Evolutionary conservation across 345 rosid species (phyloP).

Genomic region (Salix dunnii): DNA sequence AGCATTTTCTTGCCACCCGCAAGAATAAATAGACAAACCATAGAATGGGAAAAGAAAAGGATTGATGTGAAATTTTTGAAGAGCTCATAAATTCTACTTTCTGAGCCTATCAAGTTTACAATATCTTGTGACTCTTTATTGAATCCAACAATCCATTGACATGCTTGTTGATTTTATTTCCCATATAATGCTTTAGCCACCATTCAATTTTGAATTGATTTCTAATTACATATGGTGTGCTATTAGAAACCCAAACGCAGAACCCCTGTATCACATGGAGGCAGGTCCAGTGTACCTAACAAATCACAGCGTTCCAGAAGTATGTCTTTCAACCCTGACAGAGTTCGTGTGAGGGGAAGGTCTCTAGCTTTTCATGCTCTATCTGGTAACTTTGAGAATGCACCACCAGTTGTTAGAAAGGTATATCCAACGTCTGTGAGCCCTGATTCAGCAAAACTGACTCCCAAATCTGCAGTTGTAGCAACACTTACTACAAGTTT

Average conservation of each 20-base stretch:
- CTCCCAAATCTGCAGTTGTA: conserved; percentile 63
- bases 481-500: conserved; percentile 64
- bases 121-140: background rate
- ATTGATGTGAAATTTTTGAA: background rate
- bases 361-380: conserved; percentile 96
- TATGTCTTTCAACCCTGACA: conserved; percentile 90
- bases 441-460: conserved; percentile 58
- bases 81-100: background rate
- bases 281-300: conserved; percentile 83
- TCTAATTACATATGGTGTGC: conserved; percentile 6
- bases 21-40: too few species aligned
- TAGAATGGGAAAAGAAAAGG: background rate
- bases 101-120: background rate
- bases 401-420: conserved; percentile 90
- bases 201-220: background rate
- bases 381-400: conserved; percentile 93
- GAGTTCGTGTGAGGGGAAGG: conserved; percentile 96
- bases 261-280: conserved; percentile 66
- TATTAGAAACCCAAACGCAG: conserved; percentile 90
- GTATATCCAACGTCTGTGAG: conserved; percentile 80
- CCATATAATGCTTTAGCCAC: background rate
- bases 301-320: conserved; percentile 96
- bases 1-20: too few species aligned
- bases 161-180: background rate
- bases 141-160: background rate